Evolutionary conservation across 2,329 filamentous ascomycete genomes (phyloP).

Genomic region (Pseudocercospora macadamiae): DNA sequence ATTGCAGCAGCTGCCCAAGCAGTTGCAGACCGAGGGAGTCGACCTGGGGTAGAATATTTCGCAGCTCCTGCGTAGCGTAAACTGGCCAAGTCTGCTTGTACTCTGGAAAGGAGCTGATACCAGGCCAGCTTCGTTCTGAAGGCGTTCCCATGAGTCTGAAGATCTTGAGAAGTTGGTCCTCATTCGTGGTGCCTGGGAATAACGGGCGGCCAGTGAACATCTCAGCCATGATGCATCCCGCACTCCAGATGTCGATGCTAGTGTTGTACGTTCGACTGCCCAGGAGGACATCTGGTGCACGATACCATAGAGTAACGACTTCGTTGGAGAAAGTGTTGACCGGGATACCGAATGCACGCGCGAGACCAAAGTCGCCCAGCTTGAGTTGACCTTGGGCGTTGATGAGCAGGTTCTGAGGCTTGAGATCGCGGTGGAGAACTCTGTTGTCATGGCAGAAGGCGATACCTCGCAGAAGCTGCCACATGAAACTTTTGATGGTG

Average conservation of each 20-base stretch:
- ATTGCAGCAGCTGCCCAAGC: conserved; percentile 73
- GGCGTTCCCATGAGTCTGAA: conserved; percentile 84
- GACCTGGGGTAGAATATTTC: conserved; percentile 44
- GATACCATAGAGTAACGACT: conserved; percentile 93
- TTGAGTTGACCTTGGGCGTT: conserved; percentile 86
- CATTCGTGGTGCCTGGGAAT: conserved; percentile 90
- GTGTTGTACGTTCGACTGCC: conserved; percentile 92
- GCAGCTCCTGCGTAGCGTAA: conserved; percentile 68
- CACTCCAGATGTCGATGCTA: conserved; percentile 94
- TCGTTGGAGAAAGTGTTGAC: conserved; percentile 92
- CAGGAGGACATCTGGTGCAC: conserved; percentile 85
- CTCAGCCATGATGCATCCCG: conserved; percentile 92
- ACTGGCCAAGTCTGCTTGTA: conserved; percentile 93
- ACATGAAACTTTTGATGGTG: conserved; percentile 92
- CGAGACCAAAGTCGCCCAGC: conserved; percentile 86
- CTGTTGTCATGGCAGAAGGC: conserved; percentile 88
- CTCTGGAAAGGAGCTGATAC: conserved; percentile 91
- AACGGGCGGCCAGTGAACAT: conserved; percentile 94
- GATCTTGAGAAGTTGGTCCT: conserved; percentile 93
- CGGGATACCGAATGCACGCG: conserved; percentile 87
- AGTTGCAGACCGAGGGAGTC: conserved; percentile 70
- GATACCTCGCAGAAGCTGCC: conserved; percentile 80
- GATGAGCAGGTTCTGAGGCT: conserved; percentile 89
- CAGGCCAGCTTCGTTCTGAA: conserved; percentile 80
- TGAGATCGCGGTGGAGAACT: conserved; percentile 83